Evolutionary conservation across 306 rosid species (phyloP), one percentile per base, ranked within the genome.

Genomic region (Malus domestica): DNA sequence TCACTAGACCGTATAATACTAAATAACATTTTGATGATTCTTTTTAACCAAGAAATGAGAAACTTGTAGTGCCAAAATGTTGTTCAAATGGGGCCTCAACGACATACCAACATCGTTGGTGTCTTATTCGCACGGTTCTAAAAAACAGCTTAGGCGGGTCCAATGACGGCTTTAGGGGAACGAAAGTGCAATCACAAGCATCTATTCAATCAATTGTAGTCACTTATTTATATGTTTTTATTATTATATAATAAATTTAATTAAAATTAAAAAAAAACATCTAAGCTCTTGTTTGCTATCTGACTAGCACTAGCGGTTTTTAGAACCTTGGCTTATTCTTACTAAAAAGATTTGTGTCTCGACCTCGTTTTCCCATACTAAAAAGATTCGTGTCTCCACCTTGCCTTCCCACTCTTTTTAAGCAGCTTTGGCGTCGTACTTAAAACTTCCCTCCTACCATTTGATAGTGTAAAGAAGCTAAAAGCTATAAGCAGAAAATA

Each of bases 401-500:
- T 33, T 16, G 23, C 8, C 51, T 63, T 69, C 30, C 22, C 64
- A 65, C 38, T 62, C 80, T 63, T 27, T 80, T 62, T 82, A 82
- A 74, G 67, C 58, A 29, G 32, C 10, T 65, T 70, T 60, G 32
- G 27, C 61, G 68, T 71, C 83, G 22, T 27, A 22, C 30, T 51
- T 65, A 74, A 49, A 42, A 45, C 75, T 49, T 46, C 80, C 74
- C 77, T 54, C 29, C 15, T 18, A 13, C 45, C 60, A 61, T 60
- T 29, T 70, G 20, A 35, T 10, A 4, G 22, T 7, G 55, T 18
- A 6, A 49, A 49, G 55, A 49, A 49, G 55, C 55, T 49, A 15
- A 49, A 49, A 49, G 8, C 55, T 15, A 49, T 49, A 49, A 49
- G 55, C 20, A 49, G 20, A 49, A 49, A 2, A 5, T 4, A n/a